Evolutionary conservation across 768 basidiomycete species (phyloP), one percentile per base, ranked within the genome.

Genomic region (Macrolepiota fuliginosa): DNA sequence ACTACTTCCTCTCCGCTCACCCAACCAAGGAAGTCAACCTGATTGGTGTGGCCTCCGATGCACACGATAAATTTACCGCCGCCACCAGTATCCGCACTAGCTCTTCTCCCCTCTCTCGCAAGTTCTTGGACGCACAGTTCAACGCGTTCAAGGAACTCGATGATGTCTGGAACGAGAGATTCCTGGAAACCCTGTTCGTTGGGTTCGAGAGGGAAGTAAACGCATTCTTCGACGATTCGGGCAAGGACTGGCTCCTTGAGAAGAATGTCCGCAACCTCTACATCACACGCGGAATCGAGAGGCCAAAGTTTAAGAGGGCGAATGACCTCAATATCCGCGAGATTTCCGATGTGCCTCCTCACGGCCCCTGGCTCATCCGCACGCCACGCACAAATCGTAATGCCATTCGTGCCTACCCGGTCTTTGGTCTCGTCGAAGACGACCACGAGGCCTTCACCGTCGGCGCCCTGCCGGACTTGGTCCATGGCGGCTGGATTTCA

Each of bases 361-460:
- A 71, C 35, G 74, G 73, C 10, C 75, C 74, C n/a, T 71, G 70
- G 51, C 58, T 75, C 54, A 65, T 71, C 17, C 63, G 65, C 3
- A 25, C 53, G 7, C 25, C 19, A 11, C 22, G 24, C 15, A 15
- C 19, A 10, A 47, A 50, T 39, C 53, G 60, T 9, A 54, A 61
- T 32, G 11, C 52, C 60, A 39, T 61, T 69, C 52, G 53, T 27
- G 60, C 60, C 42, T 70, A 70, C 59, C 62, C 66, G 22, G 77
- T 73, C 1, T 79, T 75, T 65, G 74, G 78, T 24, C 65, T 82
- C 0, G 76, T 75, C 61, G 73, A 73, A 61, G 81, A 82, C 66
- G 73, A 76, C 61, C 75, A 79, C 54, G 75, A 80, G 35, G 67
- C 74, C 17, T 82, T 80, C 66, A 63, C 79, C 4, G 79, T 79